Conservation (phyloP, 805 yeast species). For the Yarrowia deformans region DNA sequence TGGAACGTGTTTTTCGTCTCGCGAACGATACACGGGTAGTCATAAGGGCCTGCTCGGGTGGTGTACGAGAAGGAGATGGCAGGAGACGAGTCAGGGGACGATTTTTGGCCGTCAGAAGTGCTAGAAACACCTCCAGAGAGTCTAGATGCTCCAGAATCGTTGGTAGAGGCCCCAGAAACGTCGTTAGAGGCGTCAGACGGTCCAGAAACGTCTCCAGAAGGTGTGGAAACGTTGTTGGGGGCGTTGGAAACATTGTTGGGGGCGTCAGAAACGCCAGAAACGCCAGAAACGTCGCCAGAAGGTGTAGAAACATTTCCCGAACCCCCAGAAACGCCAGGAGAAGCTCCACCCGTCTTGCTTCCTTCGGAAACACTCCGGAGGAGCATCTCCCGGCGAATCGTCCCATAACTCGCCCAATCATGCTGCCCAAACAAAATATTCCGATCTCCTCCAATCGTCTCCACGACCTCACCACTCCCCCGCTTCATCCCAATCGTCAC, state of each 20-base stretch:
- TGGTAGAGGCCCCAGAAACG: no score
- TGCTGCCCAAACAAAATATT: constrained; percentile 66
- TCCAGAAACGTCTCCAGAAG: no score
- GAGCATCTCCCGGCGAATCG: neutral
- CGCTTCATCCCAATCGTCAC: constrained; percentile 49
- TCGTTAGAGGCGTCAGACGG: no score
- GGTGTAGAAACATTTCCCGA: neutral
- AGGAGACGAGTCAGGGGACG: no score
- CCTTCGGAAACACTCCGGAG: neutral
- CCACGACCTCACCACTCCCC: constrained; percentile 1
- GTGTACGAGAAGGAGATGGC: constrained; percentile 4
- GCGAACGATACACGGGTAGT: constrained; percentile 23
- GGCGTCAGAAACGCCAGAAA: neutral
- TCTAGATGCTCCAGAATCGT: no score
- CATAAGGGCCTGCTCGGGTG: constrained; percentile 7
- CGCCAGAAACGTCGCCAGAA: neutral
- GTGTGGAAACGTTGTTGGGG: neutral
- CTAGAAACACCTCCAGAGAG: no score
- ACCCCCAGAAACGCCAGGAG: no score
- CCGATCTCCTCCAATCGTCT: constrained; percentile 29
- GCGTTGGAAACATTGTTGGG: neutral
- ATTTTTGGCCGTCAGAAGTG: no score
- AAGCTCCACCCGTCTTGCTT: neutral
- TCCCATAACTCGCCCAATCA: constrained; percentile 51
- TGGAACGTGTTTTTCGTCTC: constrained; percentile 53